Evolutionary conservation across 2,329 filamentous ascomycete genomes (phyloP).

Genomic region (Fusarium foetens): DNA sequence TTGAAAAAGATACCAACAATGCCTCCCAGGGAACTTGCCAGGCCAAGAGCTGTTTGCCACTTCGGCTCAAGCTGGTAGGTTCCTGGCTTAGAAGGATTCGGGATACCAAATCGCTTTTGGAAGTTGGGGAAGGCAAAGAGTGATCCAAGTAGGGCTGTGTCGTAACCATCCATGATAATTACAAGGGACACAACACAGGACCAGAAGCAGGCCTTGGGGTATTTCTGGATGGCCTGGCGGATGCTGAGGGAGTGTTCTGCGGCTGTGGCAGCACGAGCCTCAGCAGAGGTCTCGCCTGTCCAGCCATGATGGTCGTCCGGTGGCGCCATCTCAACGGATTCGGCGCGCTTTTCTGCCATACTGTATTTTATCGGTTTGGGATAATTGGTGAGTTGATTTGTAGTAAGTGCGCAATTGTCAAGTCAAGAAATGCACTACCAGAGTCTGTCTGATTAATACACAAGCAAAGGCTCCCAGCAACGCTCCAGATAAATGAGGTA

Average conservation of each 20-base stretch:
- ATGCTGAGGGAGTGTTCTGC: background rate
- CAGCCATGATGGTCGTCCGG: background rate
- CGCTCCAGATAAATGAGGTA: background rate
- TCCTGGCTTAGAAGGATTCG: background rate
- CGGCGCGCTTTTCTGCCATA: background rate
- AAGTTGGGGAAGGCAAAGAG: constrained; percentile 45
- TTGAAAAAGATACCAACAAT: constrained; percentile 35
- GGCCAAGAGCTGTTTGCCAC: constrained; percentile 12
- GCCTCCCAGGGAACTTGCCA: constrained; percentile 13
- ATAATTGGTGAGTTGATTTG: too few relatives aligned
- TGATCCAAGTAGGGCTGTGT: constrained; percentile 43
- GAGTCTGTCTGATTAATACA: background rate
- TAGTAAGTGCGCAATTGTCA: background rate
- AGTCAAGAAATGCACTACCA: background rate
- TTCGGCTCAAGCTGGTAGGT: constrained; percentile 7
- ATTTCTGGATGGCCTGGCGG: background rate
- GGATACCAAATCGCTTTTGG: background rate
- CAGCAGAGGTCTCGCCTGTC: background rate
- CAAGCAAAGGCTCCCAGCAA: background rate
- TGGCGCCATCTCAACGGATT: background rate
- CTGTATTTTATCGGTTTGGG: background rate
- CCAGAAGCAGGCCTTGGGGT: constrained; percentile 45
- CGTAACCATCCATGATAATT: constrained; percentile 53
- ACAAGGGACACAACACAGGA: constrained; percentile 45
- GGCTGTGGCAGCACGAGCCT: background rate